phyloP scores from a whole-genome alignment of 441 rosid species.

The Erodium trifolium region DNA sequence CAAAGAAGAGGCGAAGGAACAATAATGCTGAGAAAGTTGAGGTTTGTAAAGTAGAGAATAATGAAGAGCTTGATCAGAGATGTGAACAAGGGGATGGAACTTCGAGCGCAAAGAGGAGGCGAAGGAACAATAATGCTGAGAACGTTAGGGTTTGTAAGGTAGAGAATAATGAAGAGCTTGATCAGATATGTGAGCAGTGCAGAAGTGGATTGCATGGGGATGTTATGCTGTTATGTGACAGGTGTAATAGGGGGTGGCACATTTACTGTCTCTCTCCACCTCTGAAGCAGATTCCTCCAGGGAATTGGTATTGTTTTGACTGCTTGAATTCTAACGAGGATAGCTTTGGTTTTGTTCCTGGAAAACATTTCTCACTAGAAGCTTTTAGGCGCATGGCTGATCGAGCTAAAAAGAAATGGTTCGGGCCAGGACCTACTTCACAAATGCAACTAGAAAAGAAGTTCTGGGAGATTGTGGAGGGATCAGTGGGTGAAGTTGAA shows the following conservation, averaged over 20 bases:
- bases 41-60: slow-evolving; percentile 32
- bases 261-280: slow-evolving; percentile 91
- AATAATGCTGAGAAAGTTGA: slow-evolving; percentile 31
- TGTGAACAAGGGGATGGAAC: slow-evolving; percentile 49
- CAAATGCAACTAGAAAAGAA: slow-evolving; percentile 73
- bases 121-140: slow-evolving; percentile 33
- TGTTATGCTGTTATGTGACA: slow-evolving; percentile 93
- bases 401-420: slow-evolving; percentile 83
- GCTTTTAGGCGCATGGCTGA: slow-evolving; percentile 86
- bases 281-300: slow-evolving; percentile 67
- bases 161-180: slow-evolving; percentile 39
- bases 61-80: slow-evolving; percentile 58
- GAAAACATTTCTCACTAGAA: slow-evolving; percentile 51
- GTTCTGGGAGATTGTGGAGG: slow-evolving; percentile 97
- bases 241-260: slow-evolving; percentile 97
- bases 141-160: slow-evolving; percentile 33
- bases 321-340: slow-evolving; percentile 89
- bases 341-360: slow-evolving; percentile 90
- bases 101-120: slow-evolving; percentile 49
- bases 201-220: slow-evolving; percentile 82
- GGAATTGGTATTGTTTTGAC: slow-evolving; percentile 95
- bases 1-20: slow-evolving; percentile 53
- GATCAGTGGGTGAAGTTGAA: slow-evolving; percentile 76
- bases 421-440: slow-evolving; percentile 60
- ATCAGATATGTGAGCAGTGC: slow-evolving; percentile 87